Evolutionary conservation across 2,329 filamentous ascomycete species (phyloP), one percentile per base, ranked within the genome.

Genomic region (Diplodia intermedia): DNA sequence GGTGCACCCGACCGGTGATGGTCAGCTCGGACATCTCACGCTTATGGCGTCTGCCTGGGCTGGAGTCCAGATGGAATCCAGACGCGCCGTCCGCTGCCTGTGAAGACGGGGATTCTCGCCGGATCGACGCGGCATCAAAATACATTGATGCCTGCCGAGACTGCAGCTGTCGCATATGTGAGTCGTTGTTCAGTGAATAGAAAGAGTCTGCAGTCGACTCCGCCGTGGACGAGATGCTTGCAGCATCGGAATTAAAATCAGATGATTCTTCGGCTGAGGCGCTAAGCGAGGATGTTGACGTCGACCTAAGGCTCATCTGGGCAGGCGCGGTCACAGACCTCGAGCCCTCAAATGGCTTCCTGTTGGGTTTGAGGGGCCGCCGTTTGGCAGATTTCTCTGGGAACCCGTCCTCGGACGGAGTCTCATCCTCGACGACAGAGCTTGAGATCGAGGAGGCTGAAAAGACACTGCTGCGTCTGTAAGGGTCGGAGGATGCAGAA

Each of bases 171-270:
- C 52, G 31, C 29, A 50, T 36, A 26, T 23, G 20, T 23, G 67
- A 65, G 38, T 68, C 68, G 47, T 69, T 55, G 18, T 73, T 73
- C 6, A 77, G 23, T 2, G 78, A 79, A 66, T 80, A 76, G 71
- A 80, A 81, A 0, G 78, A 79, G 65, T 79, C 77, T n/a, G 70
- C 68, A 57, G 74, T 78, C 4, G 78, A 80, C 65, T 79, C 77
- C n/a, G 70, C 68, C 54, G 74, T 77, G 2, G 78, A 80, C 33
- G 74, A 65, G 18, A 77, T 63, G 69, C 79, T 80, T 29, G 71
- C 68, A 4, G 73, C 73, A 20, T 79, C 78, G 1, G 69, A 66
- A 29, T 23, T 57, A 20, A 49, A 1, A 36, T 61, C 54, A 26
- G 54, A 60, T 8, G 67, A 38, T 15, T 65, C 53, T 23, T 60